Percentiles rank a stretch among this genome's conserved stretches.
Evolutionary conservation across 2,329 filamentous ascomycete species (phyloP).

Genomic region (Claviceps digitariae): DNA sequence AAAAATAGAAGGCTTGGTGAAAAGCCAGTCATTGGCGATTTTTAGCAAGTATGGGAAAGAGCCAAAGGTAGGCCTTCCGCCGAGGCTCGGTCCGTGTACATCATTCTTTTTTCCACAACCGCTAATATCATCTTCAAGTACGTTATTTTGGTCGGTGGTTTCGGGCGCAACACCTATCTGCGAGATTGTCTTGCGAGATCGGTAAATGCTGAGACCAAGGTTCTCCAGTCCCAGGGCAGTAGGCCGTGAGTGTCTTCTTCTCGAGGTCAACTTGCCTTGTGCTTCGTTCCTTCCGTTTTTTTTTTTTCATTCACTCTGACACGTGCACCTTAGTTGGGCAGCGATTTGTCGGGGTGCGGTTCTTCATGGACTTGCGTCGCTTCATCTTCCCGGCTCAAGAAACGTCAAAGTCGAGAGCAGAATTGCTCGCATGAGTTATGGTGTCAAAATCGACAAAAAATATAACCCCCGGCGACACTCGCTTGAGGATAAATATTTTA

Average conservation of each 20-base stretch:
- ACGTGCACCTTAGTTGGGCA: constrained; percentile 15
- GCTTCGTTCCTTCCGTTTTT: neutral
- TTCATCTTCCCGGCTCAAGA: neutral
- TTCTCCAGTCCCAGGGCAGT: constrained; percentile 18
- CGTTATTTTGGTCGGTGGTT: constrained; percentile 25
- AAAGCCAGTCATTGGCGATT: constrained; percentile 12
- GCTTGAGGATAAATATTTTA: constrained; percentile 7
- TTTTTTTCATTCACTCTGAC: neutral
- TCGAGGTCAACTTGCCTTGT: neutral
- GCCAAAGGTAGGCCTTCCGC: constrained; percentile 15
- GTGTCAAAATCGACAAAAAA: neutral
- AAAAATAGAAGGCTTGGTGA: constrained; percentile 12
- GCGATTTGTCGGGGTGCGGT: constrained; percentile 23
- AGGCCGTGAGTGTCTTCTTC: constrained; percentile 19
- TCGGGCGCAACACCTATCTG: constrained; percentile 21
- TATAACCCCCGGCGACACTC: constrained; percentile 8
- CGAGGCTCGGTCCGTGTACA: neutral
- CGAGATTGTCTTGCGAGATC: constrained; percentile 7
- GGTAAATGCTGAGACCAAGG: neutral
- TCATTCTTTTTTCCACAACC: neutral
- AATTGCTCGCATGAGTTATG: constrained; percentile 18
- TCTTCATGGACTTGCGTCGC: constrained; percentile 10
- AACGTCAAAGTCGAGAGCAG: constrained; percentile 11
- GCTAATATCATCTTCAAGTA: constrained; percentile 14
- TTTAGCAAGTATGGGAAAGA: neutral